These are phyloP conservation scores for Prunus armeniaca DNA, from an alignment of 306 rosid genomes.

Conservation along the genomic window DNA sequence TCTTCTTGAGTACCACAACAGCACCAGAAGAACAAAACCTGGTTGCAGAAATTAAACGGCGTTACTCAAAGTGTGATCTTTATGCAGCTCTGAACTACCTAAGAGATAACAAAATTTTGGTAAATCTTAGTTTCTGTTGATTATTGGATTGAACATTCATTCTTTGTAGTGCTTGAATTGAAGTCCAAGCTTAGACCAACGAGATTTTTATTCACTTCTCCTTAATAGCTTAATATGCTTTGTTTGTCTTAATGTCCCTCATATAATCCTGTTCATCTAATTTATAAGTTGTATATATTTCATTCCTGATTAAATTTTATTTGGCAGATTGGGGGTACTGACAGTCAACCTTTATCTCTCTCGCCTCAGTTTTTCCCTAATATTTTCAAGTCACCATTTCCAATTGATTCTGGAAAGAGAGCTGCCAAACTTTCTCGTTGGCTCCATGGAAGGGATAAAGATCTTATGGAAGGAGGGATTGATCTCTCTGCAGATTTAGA, in stretches of 20 bases:
- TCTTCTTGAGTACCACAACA: background rate
- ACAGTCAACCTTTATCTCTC: constrained; percentile 57
- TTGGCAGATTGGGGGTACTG: constrained; percentile 70
- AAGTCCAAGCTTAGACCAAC: background rate
- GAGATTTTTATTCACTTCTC: too few relatives aligned
- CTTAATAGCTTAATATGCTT: too few relatives aligned
- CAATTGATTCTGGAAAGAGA: constrained; percentile 60
- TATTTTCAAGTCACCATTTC: constrained; percentile 65
- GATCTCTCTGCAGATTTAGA: constrained; percentile 61
- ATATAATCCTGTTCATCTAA: background rate
- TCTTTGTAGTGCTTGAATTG: too few relatives aligned
- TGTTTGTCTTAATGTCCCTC: too few relatives aligned
- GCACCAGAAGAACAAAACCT: background rate
- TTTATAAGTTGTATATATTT: background rate
- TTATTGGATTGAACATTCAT: background rate
- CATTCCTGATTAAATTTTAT: constrained; percentile 21
- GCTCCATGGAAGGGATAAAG: constrained; percentile 60
- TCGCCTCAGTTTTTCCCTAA: constrained; percentile 66
- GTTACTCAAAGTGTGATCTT: background rate
- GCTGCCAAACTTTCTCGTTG: constrained; percentile 62
- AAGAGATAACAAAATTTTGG: constrained; percentile 1
- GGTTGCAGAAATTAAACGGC: background rate
- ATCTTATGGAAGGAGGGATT: constrained; percentile 49
- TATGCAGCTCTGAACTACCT: background rate
- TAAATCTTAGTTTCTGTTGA: background rate